Conservation (phyloP, 495 filamentous ascomycete species). For the Xylaria venustula region DNA sequence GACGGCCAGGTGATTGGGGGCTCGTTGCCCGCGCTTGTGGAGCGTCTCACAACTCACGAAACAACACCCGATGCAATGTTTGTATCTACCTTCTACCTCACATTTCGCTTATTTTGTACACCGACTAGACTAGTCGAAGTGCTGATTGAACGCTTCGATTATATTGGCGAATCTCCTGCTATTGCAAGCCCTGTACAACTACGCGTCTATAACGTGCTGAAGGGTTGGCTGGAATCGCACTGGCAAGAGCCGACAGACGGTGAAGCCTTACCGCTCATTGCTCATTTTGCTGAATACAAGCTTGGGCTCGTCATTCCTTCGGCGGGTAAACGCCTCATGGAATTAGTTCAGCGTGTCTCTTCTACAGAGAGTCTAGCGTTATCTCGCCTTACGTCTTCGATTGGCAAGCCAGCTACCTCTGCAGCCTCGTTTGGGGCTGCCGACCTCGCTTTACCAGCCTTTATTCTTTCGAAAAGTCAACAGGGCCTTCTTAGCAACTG, state of each 20-base stretch:
- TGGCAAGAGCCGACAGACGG: conserved; percentile 83
- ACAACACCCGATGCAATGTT: conserved; percentile 91
- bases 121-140: conserved; percentile 76
- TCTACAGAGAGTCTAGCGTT: conserved; percentile 71
- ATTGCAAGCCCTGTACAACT: conserved; percentile 79
- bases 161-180: conserved; percentile 73
- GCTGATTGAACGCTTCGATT: conserved; percentile 87
- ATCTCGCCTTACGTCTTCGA: conserved; percentile 82
- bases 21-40: conserved; percentile 85
- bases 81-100: conserved; percentile 93
- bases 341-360: conserved; percentile 80
- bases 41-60: conserved; percentile 89
- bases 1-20: conserved; percentile 94
- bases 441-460: conserved; percentile 67
- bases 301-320: conserved; percentile 66
- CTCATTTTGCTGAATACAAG: conserved; percentile 72
- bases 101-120: conserved; percentile 91
- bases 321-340: conserved; percentile 74
- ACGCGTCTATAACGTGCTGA: conserved; percentile 94
- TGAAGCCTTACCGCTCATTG: conserved; percentile 70
- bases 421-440: conserved; percentile 65
- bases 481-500: conserved; percentile 67
- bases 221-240: conserved; percentile 94
- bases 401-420: conserved; percentile 81
- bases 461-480: conserved; percentile 74